These are phyloP conservation scores for Stagonosporopsis vannaccii DNA, from an alignment of 2,329 filamentous ascomycete species.

Conservation along the genomic window DNA sequence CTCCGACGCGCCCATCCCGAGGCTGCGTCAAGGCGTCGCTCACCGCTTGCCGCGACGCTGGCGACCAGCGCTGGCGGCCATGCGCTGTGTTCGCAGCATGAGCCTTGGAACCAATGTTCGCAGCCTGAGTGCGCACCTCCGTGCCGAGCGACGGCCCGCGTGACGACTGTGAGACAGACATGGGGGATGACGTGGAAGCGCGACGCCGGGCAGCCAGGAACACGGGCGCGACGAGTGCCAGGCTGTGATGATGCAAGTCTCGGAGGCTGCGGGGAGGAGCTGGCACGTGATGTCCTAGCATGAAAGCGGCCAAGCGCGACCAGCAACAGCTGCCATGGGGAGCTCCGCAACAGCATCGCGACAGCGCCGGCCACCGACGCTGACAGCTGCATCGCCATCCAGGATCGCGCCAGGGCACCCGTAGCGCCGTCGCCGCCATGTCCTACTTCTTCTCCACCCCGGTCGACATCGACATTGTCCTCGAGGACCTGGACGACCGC, in stretches of 20 bases:
- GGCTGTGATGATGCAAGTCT: slow-evolving; percentile 21
- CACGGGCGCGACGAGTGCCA: slow-evolving; percentile 2
- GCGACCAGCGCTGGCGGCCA: background rate
- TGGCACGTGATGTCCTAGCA: slow-evolving; percentile 18
- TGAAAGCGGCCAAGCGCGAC: slow-evolving; percentile 18
- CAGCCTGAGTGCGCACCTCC: background rate
- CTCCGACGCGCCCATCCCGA: slow-evolving; percentile 10
- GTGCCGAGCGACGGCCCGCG: slow-evolving; percentile 2
- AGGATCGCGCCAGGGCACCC: slow-evolving; percentile 19
- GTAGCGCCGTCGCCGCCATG: slow-evolving; percentile 62
- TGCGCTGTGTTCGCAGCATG: background rate
- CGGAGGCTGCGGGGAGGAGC: slow-evolving; percentile 13
- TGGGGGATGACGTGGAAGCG: slow-evolving; percentile 28
- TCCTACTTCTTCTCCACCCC: slow-evolving; percentile 95
- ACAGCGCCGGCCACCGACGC: slow-evolving; percentile 22
- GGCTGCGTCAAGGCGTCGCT: slow-evolving; percentile 4
- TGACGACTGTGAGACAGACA: slow-evolving; percentile 17
- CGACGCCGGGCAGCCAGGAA: slow-evolving; percentile 13
- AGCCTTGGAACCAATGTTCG: background rate
- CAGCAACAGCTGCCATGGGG: slow-evolving; percentile 25
- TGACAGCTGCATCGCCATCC: slow-evolving; percentile 24
- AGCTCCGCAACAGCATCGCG: slow-evolving; percentile 21
- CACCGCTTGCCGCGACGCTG: background rate
- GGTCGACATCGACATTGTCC: slow-evolving; percentile 97
- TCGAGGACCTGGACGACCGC: slow-evolving; percentile 92